Evolutionary conservation across 2,329 filamentous ascomycete genomes (phyloP).

Genomic region (Cercospora brassicicola): DNA sequence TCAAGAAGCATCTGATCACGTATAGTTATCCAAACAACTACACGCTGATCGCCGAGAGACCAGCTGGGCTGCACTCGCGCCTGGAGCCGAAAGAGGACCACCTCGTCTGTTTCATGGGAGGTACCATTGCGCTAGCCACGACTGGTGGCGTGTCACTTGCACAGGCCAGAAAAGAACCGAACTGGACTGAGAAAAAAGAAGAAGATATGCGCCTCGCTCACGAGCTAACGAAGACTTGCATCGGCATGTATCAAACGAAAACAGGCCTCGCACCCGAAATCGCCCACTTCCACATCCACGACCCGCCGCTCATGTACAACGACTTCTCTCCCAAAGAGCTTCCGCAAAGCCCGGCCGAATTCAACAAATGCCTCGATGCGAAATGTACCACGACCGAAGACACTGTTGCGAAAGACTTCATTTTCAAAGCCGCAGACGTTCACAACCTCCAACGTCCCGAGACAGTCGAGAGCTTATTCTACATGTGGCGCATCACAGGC

Average conservation of each 20-base stretch:
- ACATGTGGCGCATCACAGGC: conserved; percentile 98
- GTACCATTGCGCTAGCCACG: conserved; percentile 85
- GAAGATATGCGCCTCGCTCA: conserved; percentile 82
- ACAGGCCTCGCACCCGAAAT: conserved; percentile 96
- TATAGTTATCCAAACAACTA: conserved; percentile 79
- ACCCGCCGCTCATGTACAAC: conserved; percentile 65
- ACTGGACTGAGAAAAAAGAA: conserved; percentile 77
- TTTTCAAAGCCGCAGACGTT: conserved; percentile 75
- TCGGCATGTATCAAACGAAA: conserved; percentile 93
- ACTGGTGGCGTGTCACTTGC: conserved; percentile 76
- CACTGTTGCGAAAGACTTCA: conserved; percentile 69
- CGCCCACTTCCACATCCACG: conserved; percentile 77
- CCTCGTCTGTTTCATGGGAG: conserved; percentile 94
- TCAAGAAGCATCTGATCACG: conserved; percentile 88
- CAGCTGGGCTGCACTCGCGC: conserved; percentile 64
- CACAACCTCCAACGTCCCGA: conserved; percentile 96
- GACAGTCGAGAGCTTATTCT: conserved; percentile 93
- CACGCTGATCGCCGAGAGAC: conserved; percentile 87
- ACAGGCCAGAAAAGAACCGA: conserved; percentile 68
- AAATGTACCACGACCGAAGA: conserved; percentile 54
- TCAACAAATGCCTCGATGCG: conserved; percentile 29
- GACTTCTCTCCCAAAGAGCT: conserved; percentile 47
- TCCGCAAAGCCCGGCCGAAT: conserved; percentile 53
- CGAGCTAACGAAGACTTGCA: conserved; percentile 95
- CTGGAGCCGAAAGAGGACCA: conserved; percentile 96